Evolutionary conservation across 2,329 filamentous ascomycete species (phyloP), one percentile per base, ranked within the genome.

Genomic region (Exophiala sp.): DNA sequence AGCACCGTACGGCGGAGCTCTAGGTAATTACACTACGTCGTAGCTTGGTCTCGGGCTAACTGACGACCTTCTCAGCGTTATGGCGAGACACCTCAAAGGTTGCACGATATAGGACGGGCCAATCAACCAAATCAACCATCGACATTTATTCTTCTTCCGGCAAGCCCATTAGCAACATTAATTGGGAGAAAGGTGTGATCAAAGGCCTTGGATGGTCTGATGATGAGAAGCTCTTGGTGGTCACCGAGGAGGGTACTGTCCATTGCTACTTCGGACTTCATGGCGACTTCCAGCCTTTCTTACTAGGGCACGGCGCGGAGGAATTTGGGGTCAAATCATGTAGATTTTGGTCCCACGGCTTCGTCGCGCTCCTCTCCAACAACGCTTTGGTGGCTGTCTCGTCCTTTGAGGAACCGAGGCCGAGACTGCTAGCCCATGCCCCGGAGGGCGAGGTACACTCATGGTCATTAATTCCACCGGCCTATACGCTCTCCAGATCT

Each of bases 121-220:
- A 86, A 65, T 78, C 84, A 12, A 77, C 84, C 12, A 95, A 91
- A 72, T 85, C 90, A 16, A 88, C 85, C 64, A 95, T 99, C 73
- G 91, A 96, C 68, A 85, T 99, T 50, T 96, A 96, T 77, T 96
- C 89, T 68, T 92, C 87, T 70, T 87, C 94, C 9, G 94, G 94
- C 50, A 94, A 91, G 75, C 83, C 90, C 54, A 86, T 99, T 59
- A 86, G 87, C 65, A 84, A 83, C 67, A 90, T 96, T 62, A 83
- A 78, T 69, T 97, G 92, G 91, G 92, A 97, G 65, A 89, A 91
- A 72, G 89, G 89, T 42, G 78, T 85, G 2, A 89, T 99, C 66
- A 88, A 86, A 69, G 91, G 89, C 1, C 79, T 99, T 16, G 94
- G 94, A 33, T 99, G 94, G 94, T 96, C 91, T 16, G 92, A 96